These are phyloP conservation scores for Tremellales sp. DNA, from an alignment of 1,284 basidiomycete genomes.

Conservation along the genomic window DNA sequence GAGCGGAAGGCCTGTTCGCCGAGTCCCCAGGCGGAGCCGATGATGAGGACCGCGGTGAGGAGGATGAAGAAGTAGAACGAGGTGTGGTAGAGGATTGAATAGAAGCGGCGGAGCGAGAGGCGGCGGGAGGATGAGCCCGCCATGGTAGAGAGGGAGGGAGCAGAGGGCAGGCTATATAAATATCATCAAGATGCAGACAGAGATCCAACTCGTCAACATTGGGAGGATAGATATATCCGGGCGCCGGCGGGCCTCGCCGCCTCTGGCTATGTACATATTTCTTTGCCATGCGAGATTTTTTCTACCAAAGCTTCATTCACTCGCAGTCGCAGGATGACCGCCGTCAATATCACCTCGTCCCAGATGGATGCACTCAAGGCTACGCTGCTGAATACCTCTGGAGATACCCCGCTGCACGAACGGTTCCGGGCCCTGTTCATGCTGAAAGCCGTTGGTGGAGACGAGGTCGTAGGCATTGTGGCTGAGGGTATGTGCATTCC, in stretches of 20 bases:
- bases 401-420: slow-evolving; percentile 74
- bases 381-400: slow-evolving; percentile 70
- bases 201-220: no score
- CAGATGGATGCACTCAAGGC: slow-evolving; percentile 38
- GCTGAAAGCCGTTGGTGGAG: slow-evolving; percentile 74
- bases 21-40: slow-evolving; percentile 39
- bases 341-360: slow-evolving; percentile 37
- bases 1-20: slow-evolving; percentile 43
- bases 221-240: no score
- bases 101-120: slow-evolving; percentile 10
- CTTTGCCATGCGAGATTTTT: no score
- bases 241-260: no score
- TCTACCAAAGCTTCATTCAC: background rate
- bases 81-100: slow-evolving; percentile 41
- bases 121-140: background rate
- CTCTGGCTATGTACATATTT: no score
- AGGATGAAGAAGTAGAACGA: slow-evolving; percentile 42
- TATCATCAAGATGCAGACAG: no score
- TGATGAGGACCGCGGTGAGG: slow-evolving; percentile 33
- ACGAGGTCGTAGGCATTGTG: slow-evolving; percentile 75
- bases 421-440: slow-evolving; percentile 92
- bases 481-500: slow-evolving; percentile 60
- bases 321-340: slow-evolving; percentile 31
- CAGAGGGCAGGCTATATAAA: background rate
- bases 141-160: background rate